These are phyloP conservation scores for Triangularia verruculosa DNA, from an alignment of 2,329 filamentous ascomycete species.

Conservation along the genomic window DNA sequence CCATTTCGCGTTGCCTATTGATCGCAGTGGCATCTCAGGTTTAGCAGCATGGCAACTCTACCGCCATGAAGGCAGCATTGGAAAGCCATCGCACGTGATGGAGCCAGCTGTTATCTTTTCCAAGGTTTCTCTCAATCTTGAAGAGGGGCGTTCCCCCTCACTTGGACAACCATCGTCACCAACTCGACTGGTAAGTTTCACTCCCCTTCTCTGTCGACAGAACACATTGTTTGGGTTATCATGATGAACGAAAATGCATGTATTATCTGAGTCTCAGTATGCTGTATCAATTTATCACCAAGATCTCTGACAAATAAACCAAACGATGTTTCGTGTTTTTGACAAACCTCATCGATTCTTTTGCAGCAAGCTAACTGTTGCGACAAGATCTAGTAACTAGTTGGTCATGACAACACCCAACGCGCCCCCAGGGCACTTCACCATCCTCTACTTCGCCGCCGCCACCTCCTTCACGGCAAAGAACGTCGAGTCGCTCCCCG, in stretches of 20 bases:
- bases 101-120: slow-evolving; percentile 4
- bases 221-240: slow-evolving; percentile 13
- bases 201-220: slow-evolving; percentile 1
- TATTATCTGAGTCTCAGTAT: slow-evolving; percentile 56
- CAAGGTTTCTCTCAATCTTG: background rate
- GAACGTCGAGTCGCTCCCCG: slow-evolving; percentile 61
- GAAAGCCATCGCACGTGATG: slow-evolving; percentile 6
- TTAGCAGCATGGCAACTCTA: background rate
- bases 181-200: background rate
- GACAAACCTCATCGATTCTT: background rate
- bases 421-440: slow-evolving; percentile 65
- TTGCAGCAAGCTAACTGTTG: slow-evolving; percentile 14
- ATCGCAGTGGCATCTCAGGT: background rate
- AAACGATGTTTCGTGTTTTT: slow-evolving; percentile 1
- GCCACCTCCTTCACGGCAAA: slow-evolving; percentile 70
- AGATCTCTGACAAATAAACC: slow-evolving; percentile 62
- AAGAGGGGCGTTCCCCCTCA: slow-evolving; percentile 4
- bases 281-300: slow-evolving; percentile 62
- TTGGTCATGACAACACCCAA: slow-evolving; percentile 39
- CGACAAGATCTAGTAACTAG: slow-evolving; percentile 7
- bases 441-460: slow-evolving; percentile 77
- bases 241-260: slow-evolving; percentile 58
- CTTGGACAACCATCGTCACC: slow-evolving; percentile 9
- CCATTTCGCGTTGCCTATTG: background rate
- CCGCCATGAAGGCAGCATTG: background rate